A percentile compares a stretch with the other conserved stretches of the same genome.
These are phyloP conservation scores for Harrya chromipes DNA, from an alignment of 768 basidiomycete genomes.

Conservation along the genomic window DNA sequence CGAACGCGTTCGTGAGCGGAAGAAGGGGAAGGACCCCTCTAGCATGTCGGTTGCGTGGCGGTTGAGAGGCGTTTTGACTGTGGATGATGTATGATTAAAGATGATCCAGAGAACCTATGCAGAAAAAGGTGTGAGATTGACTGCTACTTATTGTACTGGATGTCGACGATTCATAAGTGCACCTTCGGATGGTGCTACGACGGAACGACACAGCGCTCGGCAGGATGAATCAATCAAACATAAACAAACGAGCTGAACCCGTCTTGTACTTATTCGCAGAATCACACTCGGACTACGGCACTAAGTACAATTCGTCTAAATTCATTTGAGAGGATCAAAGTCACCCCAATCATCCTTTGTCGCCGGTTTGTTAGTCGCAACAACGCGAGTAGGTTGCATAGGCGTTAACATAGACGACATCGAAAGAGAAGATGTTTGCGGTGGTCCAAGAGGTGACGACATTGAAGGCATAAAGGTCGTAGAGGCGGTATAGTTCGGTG, in stretches of 20 bases:
- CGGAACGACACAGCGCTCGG: too few relatives aligned
- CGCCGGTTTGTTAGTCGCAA: slow-evolving; percentile 41
- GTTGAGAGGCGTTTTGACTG: not conserved
- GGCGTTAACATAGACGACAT: slow-evolving; percentile 60
- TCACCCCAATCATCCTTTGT: slow-evolving; percentile 75
- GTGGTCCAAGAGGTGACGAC: slow-evolving; percentile 26
- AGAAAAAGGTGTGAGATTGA: too few relatives aligned
- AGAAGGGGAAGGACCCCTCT: not conserved
- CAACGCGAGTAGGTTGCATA: slow-evolving; percentile 45
- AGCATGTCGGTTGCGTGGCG: slow-evolving; percentile 8
- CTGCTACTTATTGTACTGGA: too few relatives aligned
- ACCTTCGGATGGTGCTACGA: too few relatives aligned
- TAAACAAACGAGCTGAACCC: not conserved
- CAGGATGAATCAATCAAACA: not conserved
- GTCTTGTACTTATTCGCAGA: too few relatives aligned
- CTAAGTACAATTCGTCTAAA: slow-evolving; percentile 3
- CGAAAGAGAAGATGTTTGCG: slow-evolving; percentile 28
- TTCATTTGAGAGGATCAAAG: slow-evolving; percentile 61
- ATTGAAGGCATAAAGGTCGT: slow-evolving; percentile 19
- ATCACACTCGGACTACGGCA: too few relatives aligned
- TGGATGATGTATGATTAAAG: too few relatives aligned
- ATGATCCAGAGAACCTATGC: too few relatives aligned
- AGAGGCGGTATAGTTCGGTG: slow-evolving; percentile 17
- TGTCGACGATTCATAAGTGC: too few relatives aligned
- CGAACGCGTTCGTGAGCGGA: not conserved